phyloP scores from a whole-genome alignment of 2,329 filamentous ascomycete genomes.

The Tolypocladium cylindrosporum region DNA sequence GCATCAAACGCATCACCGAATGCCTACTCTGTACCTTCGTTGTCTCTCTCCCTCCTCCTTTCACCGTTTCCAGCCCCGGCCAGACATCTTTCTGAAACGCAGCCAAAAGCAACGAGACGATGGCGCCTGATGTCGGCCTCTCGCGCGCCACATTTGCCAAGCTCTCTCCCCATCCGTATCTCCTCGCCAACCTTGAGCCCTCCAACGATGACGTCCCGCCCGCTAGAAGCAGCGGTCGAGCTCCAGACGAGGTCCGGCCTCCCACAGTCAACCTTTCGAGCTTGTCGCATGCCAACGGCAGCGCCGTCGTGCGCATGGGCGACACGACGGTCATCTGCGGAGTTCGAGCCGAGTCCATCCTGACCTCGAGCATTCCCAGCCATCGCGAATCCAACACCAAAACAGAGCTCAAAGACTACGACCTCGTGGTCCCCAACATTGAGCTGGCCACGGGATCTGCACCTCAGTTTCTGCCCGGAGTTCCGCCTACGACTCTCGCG shows the following conservation, averaged over 20 bases:
- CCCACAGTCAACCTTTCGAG: slow-evolving; percentile 75
- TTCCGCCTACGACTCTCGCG: slow-evolving; percentile 67
- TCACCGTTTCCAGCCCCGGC: neutral
- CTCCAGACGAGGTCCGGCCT: slow-evolving; percentile 56
- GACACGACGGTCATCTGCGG: slow-evolving; percentile 95
- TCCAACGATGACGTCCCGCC: slow-evolving; percentile 35
- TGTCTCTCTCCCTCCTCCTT: neutral
- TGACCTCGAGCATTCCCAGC: slow-evolving; percentile 62
- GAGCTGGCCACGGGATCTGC: slow-evolving; percentile 87
- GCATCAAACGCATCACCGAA: neutral
- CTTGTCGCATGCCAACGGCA: slow-evolving; percentile 81
- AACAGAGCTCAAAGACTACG: slow-evolving; percentile 47
- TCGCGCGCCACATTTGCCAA: slow-evolving; percentile 71
- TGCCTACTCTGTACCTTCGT: neutral
- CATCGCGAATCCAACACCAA: slow-evolving; percentile 37
- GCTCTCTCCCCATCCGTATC: slow-evolving; percentile 78
- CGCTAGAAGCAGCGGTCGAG: slow-evolving; percentile 72
- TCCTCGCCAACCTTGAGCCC: slow-evolving; percentile 76
- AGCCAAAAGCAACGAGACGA: slow-evolving; percentile 4
- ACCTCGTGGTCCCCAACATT: slow-evolving; percentile 85
- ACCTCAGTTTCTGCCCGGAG: slow-evolving; percentile 74
- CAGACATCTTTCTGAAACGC: neutral
- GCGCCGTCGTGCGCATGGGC: slow-evolving; percentile 76
- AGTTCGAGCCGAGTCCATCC: slow-evolving; percentile 75
- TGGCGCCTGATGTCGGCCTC: slow-evolving; percentile 28